Base-by-base conservation (phyloP, 2,329 filamentous ascomycete species). In the Alternaria metachromatica region DNA sequence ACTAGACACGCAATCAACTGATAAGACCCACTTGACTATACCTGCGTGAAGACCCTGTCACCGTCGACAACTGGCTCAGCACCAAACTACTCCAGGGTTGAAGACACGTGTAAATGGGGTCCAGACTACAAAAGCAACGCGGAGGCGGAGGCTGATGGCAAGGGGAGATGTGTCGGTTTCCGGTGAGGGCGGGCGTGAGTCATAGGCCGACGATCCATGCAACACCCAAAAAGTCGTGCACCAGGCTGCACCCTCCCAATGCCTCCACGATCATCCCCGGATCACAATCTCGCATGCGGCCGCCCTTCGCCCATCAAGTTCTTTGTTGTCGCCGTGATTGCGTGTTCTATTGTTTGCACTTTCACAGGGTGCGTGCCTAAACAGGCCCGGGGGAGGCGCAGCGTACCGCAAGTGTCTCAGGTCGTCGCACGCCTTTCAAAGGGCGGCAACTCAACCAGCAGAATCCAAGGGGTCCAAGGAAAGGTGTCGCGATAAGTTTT, bases 131-230 rank as follows among this genome's bases (percentile, higher is more conserved):
- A 46, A n/a, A 49, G 45, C 54, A 54, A 59, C 13, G 20, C 25
- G 44, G 30, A 55, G 50, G 58, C 46, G 37, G 26, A 58, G n/a
- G 57, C 45, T 48, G 54, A 67, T 66, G 65, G 62, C 63, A 61
- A 63, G 33, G 58, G 60, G 59, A 65, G 58, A 62, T 62, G 64
- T 65, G 55, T 63, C 62, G 49, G 55, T 62, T 65, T 62, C 65
- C 65, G 65, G 70, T 70, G 65, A 70, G 63, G 63, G 58, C 62
- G 55, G 50, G 45, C 62, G 62, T 72, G 70, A 72, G 70, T 72
- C 70, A 72, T 72, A 66, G 37, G 63, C 64, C 70, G 65, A 66
- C 60, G 53, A 60, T 33, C 53, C 37, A 61, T 46, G 65, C 60
- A 54, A 53, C 57, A 43, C 58, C 30, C 56, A 54, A 55, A 63